Evolutionary conservation across 2,329 filamentous ascomycete species (phyloP).

Genomic region (Venturia effusa): DNA sequence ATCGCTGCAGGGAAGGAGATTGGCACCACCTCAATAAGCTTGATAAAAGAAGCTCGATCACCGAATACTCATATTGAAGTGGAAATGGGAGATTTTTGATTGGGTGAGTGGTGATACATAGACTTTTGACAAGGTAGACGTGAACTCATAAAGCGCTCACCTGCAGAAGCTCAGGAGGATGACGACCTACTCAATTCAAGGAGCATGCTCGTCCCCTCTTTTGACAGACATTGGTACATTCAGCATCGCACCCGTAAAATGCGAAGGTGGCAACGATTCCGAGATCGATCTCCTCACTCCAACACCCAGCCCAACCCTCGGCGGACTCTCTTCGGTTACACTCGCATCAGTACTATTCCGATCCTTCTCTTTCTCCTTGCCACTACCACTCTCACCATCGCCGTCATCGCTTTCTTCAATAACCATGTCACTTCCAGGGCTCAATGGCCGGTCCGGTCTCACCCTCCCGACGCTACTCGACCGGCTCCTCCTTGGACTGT

Average conservation of each 20-base stretch:
- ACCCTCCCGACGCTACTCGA: background rate
- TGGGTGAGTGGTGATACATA: no score
- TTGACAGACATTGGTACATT: background rate
- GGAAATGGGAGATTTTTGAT: no score
- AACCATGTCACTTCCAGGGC: constrained; percentile 10
- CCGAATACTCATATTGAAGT: no score
- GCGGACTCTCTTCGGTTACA: background rate
- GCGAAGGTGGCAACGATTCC: background rate
- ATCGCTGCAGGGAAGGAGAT: no score
- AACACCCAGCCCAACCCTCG: background rate
- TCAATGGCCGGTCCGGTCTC: background rate
- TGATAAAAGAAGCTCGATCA: no score
- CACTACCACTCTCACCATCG: background rate
- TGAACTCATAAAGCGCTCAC: no score
- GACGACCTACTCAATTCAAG: background rate
- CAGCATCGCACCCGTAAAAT: background rate
- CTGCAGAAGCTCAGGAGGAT: no score
- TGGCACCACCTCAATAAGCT: no score
- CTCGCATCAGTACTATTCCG: background rate
- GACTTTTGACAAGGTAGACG: no score
- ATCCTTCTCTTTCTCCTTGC: background rate
- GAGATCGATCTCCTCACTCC: background rate
- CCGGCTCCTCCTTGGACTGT: background rate
- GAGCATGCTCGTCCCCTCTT: constrained; percentile 6
- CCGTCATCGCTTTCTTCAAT: constrained; percentile 9